A percentile compares a stretch with the other conserved stretches of the same genome.
phyloP scores from a whole-genome alignment of 805 yeast species.

The Clavispora vitiphila region DNA sequence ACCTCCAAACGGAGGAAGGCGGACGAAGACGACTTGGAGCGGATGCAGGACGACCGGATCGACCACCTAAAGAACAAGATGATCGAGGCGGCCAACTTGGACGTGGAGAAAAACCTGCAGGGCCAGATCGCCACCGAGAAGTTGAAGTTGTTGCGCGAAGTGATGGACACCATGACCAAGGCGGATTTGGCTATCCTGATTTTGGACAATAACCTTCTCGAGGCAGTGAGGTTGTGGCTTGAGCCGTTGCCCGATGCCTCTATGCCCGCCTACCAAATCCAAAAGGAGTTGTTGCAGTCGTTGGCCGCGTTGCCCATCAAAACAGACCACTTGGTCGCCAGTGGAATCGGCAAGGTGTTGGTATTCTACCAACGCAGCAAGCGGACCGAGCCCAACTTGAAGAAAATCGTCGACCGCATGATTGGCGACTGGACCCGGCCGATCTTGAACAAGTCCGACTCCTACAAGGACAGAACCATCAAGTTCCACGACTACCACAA shows the following conservation, averaged over 20 bases:
- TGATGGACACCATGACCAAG: conserved; percentile 67
- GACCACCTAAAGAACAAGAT: conserved; percentile 77
- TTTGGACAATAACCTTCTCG: conserved; percentile 87
- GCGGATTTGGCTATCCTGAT: conserved; percentile 87
- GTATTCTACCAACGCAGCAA: conserved; percentile 89
- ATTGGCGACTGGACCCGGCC: conserved; percentile 99
- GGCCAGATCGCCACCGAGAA: conserved; percentile 73
- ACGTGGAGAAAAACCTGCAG: conserved; percentile 54
- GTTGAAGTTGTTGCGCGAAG: conserved; percentile 74
- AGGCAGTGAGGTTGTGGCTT: conserved; percentile 92
- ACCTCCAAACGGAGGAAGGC: conserved; percentile 60
- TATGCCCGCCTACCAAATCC: conserved; percentile 95
- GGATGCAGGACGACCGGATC: conserved; percentile 89
- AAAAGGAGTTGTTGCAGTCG: conserved; percentile 75
- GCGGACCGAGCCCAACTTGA: conserved; percentile 80
- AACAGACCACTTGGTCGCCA: conserved; percentile 90
- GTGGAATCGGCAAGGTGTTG: conserved; percentile 90
- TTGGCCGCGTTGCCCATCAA: conserved; percentile 80
- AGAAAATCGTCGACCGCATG: conserved; percentile 82
- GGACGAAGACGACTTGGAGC: conserved; percentile 91
- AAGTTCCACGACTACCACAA: conserved; percentile 65
- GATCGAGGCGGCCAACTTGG: conserved; percentile 82
- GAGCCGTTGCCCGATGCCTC: conserved; percentile 98
- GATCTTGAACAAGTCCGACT: conserved; percentile 90
- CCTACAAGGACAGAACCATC: conserved; percentile 82